phyloP scores from a whole-genome alignment of 192 early-diverging fungal genomes.

The Phlyctochytrium bullatum region DNA sequence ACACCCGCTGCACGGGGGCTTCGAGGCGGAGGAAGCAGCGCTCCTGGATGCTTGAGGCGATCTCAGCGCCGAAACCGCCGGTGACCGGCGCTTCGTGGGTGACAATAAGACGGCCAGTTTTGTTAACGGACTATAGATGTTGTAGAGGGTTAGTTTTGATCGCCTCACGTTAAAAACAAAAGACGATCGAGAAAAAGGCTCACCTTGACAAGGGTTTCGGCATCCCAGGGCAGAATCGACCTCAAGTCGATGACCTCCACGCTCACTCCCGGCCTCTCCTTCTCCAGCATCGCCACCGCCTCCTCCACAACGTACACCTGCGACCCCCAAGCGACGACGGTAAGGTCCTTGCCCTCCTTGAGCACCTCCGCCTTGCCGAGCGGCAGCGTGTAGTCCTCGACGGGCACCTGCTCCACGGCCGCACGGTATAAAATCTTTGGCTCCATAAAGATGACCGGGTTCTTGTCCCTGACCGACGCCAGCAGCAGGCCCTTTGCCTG shows the following conservation, averaged over 20 bases:
- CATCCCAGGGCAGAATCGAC: conserved; percentile 88
- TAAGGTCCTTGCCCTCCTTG: conserved; percentile 78
- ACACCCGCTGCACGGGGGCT: conserved; percentile 85
- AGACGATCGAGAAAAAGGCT: not conserved
- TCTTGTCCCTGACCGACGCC: conserved; percentile 84
- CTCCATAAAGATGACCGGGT: conserved; percentile 95
- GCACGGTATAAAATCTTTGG: conserved; percentile 96
- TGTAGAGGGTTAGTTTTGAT: not conserved
- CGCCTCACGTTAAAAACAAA: conserved; percentile 12
- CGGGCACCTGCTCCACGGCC: conserved; percentile 92
- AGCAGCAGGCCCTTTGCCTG: conserved; percentile 94
- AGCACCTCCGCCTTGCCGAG: conserved; percentile 90
- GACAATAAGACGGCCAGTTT: conserved; percentile 88
- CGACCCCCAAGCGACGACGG: conserved; percentile 87
- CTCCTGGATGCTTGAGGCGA: conserved; percentile 85
- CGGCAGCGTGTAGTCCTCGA: conserved; percentile 87
- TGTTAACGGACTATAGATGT: conserved; percentile 70
- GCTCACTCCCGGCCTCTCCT: conserved; percentile 77
- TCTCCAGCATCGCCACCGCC: conserved; percentile 82
- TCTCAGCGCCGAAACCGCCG: conserved; percentile 87
- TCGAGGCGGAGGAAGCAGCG: conserved; percentile 88
- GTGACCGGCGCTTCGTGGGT: conserved; percentile 93
- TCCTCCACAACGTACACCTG: conserved; percentile 93
- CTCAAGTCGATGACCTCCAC: conserved; percentile 93
- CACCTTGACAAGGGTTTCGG: conserved; percentile 77